Percentiles rank a stretch among this genome's conserved stretches.
Evolutionary conservation across 345 rosid species (phyloP).

Genomic region (Brassica napus): Da-Ae NC_063450.1:35534501-35535000

Average conservation of each 20-base stretch:
- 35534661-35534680: conserved; percentile 83
- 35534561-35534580: conserved; percentile 22
- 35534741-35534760: conserved; percentile 91
- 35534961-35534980: conserved; percentile 66
- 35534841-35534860: conserved; percentile 52
- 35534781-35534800: conserved; percentile 12
- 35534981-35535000: conserved; percentile 87
- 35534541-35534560: conserved; percentile 33
- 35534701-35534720: conserved; percentile 89
- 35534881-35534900: conserved; percentile 92
- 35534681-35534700: conserved; percentile 92
- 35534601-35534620: conserved; percentile 99
- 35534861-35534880: conserved; percentile 91
- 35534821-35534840: conserved; percentile 22
- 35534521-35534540: conserved; percentile 35
- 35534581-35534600: conserved; percentile 47
- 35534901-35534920: conserved; percentile 95
- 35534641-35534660: conserved; percentile 84
- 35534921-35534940: conserved; percentile 94
- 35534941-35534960: conserved; percentile 79
- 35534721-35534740: conserved; percentile 90
- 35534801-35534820: conserved; percentile 15
- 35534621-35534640: conserved; percentile 94
- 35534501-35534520: conserved; percentile 88
- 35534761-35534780: conserved; percentile 49